These are phyloP conservation scores for Dipteronia sinensis DNA, from an alignment of 345 rosid genomes.

Conservation along the genomic window DNA sequence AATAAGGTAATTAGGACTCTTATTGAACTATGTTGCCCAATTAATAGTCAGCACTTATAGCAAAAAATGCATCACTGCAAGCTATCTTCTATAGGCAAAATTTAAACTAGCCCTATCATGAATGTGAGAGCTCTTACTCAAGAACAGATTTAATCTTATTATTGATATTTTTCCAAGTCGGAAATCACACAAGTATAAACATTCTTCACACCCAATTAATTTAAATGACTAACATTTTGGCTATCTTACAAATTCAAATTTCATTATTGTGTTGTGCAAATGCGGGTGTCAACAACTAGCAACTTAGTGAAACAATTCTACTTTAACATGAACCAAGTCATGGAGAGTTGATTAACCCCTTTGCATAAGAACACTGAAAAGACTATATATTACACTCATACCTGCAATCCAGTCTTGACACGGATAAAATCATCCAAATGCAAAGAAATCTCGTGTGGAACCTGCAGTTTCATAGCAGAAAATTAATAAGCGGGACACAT, in stretches of 20 bases:
- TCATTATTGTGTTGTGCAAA: background rate
- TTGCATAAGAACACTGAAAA: slow-evolving; percentile 3
- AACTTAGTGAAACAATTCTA: background rate
- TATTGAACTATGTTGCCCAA: background rate
- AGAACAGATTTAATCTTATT: slow-evolving; percentile 8
- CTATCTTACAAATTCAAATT: background rate
- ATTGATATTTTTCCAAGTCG: background rate
- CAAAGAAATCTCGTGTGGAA: slow-evolving; percentile 66
- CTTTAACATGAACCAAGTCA: background rate
- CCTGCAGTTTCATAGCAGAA: slow-evolving; percentile 45
- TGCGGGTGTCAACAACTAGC: slow-evolving; percentile 8
- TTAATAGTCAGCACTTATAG: background rate
- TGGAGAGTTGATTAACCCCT: background rate
- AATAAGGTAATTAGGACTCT: slow-evolving; percentile 27
- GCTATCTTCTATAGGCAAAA: slow-evolving; percentile 8
- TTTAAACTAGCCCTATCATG: background rate
- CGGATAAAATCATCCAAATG: slow-evolving; percentile 80
- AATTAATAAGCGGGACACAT: slow-evolving; percentile 11
- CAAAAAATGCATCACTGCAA: background rate
- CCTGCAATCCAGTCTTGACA: slow-evolving; percentile 86
- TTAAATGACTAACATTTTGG: slow-evolving; percentile 2
- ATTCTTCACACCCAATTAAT: background rate
- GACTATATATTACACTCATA: slow-evolving; percentile 26
- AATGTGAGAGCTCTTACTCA: background rate
- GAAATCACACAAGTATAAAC: slow-evolving; percentile 9